phyloP scores from a whole-genome alignment of 2,329 filamentous ascomycete species.

The Talaromyces sp. region DNA sequence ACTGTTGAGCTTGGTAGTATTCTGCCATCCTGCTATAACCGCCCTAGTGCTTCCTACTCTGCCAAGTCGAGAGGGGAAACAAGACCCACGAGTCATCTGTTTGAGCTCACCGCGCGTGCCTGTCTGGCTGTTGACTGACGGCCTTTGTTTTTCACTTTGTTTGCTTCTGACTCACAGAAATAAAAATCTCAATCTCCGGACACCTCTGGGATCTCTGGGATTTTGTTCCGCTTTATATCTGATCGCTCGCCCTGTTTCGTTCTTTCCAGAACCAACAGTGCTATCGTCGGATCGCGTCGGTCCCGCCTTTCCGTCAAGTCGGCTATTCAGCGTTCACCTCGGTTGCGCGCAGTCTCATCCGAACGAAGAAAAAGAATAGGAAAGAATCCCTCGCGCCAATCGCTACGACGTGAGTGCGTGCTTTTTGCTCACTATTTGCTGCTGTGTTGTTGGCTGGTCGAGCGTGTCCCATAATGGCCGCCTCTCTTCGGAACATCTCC shows the following conservation, averaged over 20 bases:
- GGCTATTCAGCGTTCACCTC: not conserved
- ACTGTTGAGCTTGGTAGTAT: not conserved
- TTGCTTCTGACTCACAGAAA: not conserved
- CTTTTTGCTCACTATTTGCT: not conserved
- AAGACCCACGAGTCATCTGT: not conserved
- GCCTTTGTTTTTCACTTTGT: too few species aligned
- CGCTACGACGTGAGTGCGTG: not conserved
- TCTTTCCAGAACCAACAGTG: not conserved
- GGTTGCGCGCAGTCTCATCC: not conserved
- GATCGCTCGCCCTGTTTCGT: not conserved
- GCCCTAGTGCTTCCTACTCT: not conserved
- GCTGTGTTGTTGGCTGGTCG: not conserved
- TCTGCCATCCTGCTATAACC: not conserved
- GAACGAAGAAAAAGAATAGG: not conserved
- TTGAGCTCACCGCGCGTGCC: not conserved
- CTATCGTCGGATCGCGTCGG: not conserved
- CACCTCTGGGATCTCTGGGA: too few species aligned
- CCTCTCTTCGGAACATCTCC: conserved; percentile 4
- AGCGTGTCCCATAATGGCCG: not conserved
- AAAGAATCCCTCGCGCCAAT: not conserved
- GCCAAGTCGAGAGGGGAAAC: not conserved
- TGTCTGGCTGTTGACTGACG: not conserved
- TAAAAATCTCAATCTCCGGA: not conserved
- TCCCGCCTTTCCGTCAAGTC: not conserved
- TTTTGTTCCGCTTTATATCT: not conserved